Base-by-base conservation (phyloP, 2,329 filamentous ascomycete species). In the Fusarium algeriense region DNA sequence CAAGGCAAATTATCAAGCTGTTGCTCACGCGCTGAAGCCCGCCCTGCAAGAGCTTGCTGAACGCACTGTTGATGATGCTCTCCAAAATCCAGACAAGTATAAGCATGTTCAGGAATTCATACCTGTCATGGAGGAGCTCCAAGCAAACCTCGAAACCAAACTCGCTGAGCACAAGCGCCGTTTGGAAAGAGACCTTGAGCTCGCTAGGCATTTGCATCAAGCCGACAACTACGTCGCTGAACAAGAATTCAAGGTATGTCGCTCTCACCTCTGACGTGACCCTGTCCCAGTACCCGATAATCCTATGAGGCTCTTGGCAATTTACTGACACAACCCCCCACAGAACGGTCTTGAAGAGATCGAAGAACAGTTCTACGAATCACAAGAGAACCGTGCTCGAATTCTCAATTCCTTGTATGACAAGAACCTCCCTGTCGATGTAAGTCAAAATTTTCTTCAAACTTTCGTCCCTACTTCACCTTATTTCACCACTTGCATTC, bases 41-140 rank as follows among this genome's bases (percentile, higher is more conserved):
- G 85, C 89, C 13, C 83, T 92, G 17, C 88, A 90, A 64, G 90
- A 92, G 76, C 83, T 93, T 23, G 89, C 90, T 20, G 87, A 89
- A 57, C 85, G 89, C 37, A 86, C 83, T 55, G 80, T 91, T 63
- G 87, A 89, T 52, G 84, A 86, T 64, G 80, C 92, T 64, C 83
- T 89, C 67, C 82, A 85, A 52, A 84, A 89, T 55, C 83, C 86
- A 11, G 80, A 86, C 12, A 83, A 82, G 48, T 84, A 90, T 80
- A 85, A 87, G 75, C 79, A 86, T 69, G 85, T 84, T 15, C 81
- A 83, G 10, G 88, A 90, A 75, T 89, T 88, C 78, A 71, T 81
- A 13, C 78, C 81, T 20, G 80, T 91, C 59, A 83, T 85, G 72
- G 77, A 81, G 6, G 83, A 88, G 66, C 83, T 93, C 15, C 71